Evolutionary conservation across 331 rosid species (phyloP), one percentile per base, ranked within the genome.

Genomic region (Phaseolus coccineus): DNA sequence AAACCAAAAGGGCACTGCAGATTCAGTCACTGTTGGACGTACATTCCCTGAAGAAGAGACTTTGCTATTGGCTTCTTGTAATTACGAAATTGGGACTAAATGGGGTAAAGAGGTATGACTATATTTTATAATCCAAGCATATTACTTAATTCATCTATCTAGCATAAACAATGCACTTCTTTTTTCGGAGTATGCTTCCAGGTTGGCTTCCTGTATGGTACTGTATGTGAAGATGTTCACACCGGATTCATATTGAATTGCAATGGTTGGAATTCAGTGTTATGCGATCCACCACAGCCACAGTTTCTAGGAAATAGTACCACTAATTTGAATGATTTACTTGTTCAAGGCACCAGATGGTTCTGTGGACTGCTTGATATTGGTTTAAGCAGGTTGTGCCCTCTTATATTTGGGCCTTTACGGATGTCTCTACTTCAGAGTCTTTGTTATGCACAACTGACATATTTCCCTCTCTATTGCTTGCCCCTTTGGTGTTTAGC

Each of bases 341-440:
- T 89, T 77, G 44, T 86, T 69, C 92, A 89, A 76, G 91, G 83
- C 67, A 85, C 77, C 2, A 84, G 96, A 82, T 89, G 91, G 92
- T 16, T 66, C 66, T 81, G 88, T n/a, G 96, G 96, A 0, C 66
- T 86, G 25, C 33, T 86, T 14, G 94, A 80, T 33, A 88, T 83
- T 24, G 85, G 77, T 8, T 33, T 85, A 57, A 87, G 88, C 12
- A 88, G 67, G 74, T 88, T 81, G 39, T 81, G 90, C 42, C 94
- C 96, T 14, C 88, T 86, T 46, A 25, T 88, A n/a, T 81, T 67
- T 71, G 90, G 92, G 12, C 81, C 88, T n/a, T 31, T 15, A 2
- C 82, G 80, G 48, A 77, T 88, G 79, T 69, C 87, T 53, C 42
- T 88, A n/a, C 84, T 86, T 31, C 82, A 87, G 51, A 84, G 79